Conservation (phyloP, 768 basidiomycete species). For the Stropharia rugosoannulata region DNA sequence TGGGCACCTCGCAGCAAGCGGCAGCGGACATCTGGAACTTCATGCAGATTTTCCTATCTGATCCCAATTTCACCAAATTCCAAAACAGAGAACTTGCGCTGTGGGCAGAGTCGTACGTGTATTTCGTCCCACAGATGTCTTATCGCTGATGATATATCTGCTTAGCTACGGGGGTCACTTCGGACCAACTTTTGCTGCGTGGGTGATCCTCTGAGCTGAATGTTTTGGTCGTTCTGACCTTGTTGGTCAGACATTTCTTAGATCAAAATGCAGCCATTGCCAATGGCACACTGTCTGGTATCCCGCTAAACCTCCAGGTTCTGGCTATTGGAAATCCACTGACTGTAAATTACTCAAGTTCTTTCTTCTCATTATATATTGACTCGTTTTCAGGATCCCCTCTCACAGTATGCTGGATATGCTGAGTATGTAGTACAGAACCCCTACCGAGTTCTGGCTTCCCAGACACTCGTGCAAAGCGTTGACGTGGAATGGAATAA, state of each 20-base stretch:
- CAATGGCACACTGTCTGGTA: constrained; percentile 39
- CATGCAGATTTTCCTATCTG: constrained; percentile 60
- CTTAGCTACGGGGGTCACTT: constrained; percentile 27
- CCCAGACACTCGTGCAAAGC: constrained; percentile 33
- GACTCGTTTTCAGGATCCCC: constrained; percentile 8
- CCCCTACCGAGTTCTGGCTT: constrained; percentile 56
- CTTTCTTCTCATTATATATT: background rate
- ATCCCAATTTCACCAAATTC: constrained; percentile 51
- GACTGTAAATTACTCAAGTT: constrained; percentile 37
- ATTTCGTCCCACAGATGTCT: background rate
- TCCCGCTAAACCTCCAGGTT: constrained; percentile 53
- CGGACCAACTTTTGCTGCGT: constrained; percentile 64
- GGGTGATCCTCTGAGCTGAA: constrained; percentile 6
- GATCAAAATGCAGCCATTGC: constrained; percentile 57
- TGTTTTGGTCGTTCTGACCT: background rate
- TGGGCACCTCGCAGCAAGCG: constrained; percentile 51
- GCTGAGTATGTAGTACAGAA: constrained; percentile 53
- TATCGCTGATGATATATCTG: background rate
- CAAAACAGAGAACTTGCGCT: constrained; percentile 48
- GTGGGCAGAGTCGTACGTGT: constrained; percentile 60
- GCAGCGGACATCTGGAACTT: constrained; percentile 61
- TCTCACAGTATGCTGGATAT: constrained; percentile 55
- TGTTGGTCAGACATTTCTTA: constrained; percentile 44
- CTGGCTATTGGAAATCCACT: constrained; percentile 63
- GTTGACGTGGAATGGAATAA: constrained; percentile 44